Conservation (phyloP, 2,329 filamentous ascomycete genomes). For the Furcasterigmium sp. region DNA sequence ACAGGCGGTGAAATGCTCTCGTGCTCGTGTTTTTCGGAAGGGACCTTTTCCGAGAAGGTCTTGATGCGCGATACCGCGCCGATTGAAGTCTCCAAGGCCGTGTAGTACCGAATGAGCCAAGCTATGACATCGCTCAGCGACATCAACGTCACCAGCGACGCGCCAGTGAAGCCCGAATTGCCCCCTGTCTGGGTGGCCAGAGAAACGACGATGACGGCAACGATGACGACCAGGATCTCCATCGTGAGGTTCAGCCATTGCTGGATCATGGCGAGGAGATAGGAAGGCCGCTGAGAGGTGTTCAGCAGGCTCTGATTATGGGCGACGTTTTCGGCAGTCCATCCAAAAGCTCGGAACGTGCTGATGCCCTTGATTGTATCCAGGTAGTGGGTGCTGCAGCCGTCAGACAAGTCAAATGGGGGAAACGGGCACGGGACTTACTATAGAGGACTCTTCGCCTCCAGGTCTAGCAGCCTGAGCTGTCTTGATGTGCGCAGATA, state of each 20-base stretch:
- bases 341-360: conserved; percentile 50
- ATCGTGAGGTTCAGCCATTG: conserved; percentile 48
- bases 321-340: conserved; percentile 35
- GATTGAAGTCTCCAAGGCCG: conserved; percentile 16
- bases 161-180: conserved; percentile 25
- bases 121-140: conserved; percentile 20
- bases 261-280: conserved; percentile 49
- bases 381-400: conserved; percentile 34
- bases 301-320: conserved; percentile 41
- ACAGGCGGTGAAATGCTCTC: conserved; percentile 7
- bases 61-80: conserved; percentile 14
- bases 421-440: conserved; percentile 17
- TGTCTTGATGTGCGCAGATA: conserved; percentile 54
- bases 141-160: conserved; percentile 27
- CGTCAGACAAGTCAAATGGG: neutral
- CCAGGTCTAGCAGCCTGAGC: conserved; percentile 49
- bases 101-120: conserved; percentile 22
- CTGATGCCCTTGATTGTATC: conserved; percentile 45
- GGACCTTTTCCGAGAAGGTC: conserved; percentile 12
- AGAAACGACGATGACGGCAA: conserved; percentile 41
- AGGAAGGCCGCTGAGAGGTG: conserved; percentile 47
- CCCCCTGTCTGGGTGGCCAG: conserved; percentile 34
- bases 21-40: conserved; percentile 7
- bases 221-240: conserved; percentile 38
- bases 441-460: conserved; percentile 50